Evolutionary conservation across 164 flowering plant species (phyloP), one percentile per base, ranked within the genome.

Genomic region (Vitis rotundifolia): DNA sequence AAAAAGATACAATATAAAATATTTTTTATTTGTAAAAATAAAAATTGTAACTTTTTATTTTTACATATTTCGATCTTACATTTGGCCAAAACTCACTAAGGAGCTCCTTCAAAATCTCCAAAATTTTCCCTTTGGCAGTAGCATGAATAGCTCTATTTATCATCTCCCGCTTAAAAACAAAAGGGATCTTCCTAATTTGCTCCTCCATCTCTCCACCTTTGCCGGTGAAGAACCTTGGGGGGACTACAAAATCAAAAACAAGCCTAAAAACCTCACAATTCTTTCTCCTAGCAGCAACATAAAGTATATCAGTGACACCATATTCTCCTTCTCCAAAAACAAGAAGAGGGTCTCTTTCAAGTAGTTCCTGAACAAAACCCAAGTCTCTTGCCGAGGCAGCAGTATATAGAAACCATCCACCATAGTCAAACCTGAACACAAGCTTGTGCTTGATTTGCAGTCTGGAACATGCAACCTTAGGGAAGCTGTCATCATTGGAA

Each of bases 351-450:
- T 86, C 82, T 57, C 73, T 81, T 5, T 75, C 79, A 28, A 88
- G 81, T 22, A 88, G 70, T 57, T 81, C 73, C 52, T 71, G 73
- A 37, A 85, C 87, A 69, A 86, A 86, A 50, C 73, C 76, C 71
- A 81, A 52, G 71, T 88, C 88, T 8, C 92, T 90, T 54, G 90
- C 90, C 3, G 90, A 85, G 44, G 92, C 89, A 54, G 92, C 90
- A 11, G 92, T 88, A 75, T 88, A 88, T 67, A 88, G 62, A 6
- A 88, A 83, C 92, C 92, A 88, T 5, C 92, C 92, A n/a, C 92
- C 92, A 69, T 86, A 88, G 9, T 90, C 84, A 12, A 80, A 78
- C 7, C 71, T 72, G 52, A 86, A 22, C 26, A 22, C 26, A 22
- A 22, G 26, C 26, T 22, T 22, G 26, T 22, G 26, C 1, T 22